These are phyloP conservation scores for Cyclostephanos tholiformis DNA, from an alignment of 108 stramenopile genomes.

Conservation along the genomic window DNA sequence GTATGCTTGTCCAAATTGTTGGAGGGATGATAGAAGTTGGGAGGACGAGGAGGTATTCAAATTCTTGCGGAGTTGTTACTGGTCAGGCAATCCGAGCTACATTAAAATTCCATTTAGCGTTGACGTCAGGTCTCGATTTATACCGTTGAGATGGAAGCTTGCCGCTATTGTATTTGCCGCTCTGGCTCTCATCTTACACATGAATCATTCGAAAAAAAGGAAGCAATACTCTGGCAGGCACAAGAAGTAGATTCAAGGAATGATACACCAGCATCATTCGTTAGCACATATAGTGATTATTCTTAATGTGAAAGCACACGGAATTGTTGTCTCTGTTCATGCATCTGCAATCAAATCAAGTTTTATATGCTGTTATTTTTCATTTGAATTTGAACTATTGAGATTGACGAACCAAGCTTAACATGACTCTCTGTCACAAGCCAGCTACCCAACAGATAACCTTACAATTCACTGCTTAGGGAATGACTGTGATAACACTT, in stretches of 20 bases:
- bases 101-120: slow-evolving; percentile 23
- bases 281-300: too few species aligned
- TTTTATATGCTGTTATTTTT: too few species aligned
- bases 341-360: too few species aligned
- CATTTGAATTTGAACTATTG: too few species aligned
- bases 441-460: too few species aligned
- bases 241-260: neutral
- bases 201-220: slow-evolving; percentile 10
- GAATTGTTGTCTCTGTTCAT: too few species aligned
- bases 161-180: slow-evolving; percentile 5
- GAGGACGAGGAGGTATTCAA: slow-evolving; percentile 44
- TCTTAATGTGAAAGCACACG: too few species aligned
- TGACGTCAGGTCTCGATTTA: neutral
- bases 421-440: too few species aligned
- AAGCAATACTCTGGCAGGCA: neutral
- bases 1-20: slow-evolving; percentile 42
- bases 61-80: slow-evolving; percentile 23
- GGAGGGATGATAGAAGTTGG: slow-evolving; percentile 50
- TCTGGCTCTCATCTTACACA: slow-evolving; percentile 6
- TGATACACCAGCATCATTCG: neutral
- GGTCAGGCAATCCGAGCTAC: slow-evolving; percentile 46
- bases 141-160: slow-evolving; percentile 15
- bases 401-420: too few species aligned
- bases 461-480: too few species aligned
- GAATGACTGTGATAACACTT: too few species aligned